These are phyloP conservation scores for Hyaloperonospora arabidopsidis DNA, from an alignment of 352 stramenopile species.

Conservation along the genomic window DNA sequence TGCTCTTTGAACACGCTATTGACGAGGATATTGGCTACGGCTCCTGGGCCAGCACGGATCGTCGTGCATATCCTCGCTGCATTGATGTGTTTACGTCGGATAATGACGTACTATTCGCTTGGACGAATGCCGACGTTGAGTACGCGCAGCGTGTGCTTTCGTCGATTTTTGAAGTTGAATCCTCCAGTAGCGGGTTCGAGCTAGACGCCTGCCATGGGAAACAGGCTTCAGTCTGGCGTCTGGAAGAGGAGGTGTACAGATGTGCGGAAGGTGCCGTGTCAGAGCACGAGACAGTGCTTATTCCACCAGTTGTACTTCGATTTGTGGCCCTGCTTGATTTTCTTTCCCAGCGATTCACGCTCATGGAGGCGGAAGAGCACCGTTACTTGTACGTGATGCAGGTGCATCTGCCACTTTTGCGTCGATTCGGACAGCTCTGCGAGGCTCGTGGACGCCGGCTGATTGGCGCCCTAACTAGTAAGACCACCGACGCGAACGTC, in stretches of 20 bases:
- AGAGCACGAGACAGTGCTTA: constrained; percentile 11
- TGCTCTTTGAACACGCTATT: constrained; percentile 61
- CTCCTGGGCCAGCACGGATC: constrained; percentile 36
- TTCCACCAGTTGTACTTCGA: constrained; percentile 27
- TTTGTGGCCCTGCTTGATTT: constrained; percentile 58
- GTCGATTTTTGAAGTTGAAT: constrained; percentile 12
- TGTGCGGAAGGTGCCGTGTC: background rate
- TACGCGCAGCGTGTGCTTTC: constrained; percentile 43
- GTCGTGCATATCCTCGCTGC: constrained; percentile 40
- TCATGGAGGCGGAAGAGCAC: constrained; percentile 57
- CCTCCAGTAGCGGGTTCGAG: constrained; percentile 4
- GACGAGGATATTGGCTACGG: constrained; percentile 60
- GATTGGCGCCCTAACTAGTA: constrained; percentile 15
- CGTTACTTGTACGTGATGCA: constrained; percentile 74
- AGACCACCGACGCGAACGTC: background rate
- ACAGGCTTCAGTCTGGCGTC: constrained; percentile 16
- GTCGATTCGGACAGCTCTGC: constrained; percentile 25
- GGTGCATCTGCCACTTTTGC: constrained; percentile 50
- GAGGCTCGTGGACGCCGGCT: constrained; percentile 21
- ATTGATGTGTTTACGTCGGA: constrained; percentile 55
- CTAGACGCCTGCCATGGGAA: constrained; percentile 5
- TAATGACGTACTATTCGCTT: constrained; percentile 49
- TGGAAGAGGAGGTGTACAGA: constrained; percentile 9
- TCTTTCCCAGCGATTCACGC: constrained; percentile 50
- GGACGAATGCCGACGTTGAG: constrained; percentile 50